Base-by-base conservation (phyloP, 441 rosid species). In the Gossypium trilobum region DNA sequence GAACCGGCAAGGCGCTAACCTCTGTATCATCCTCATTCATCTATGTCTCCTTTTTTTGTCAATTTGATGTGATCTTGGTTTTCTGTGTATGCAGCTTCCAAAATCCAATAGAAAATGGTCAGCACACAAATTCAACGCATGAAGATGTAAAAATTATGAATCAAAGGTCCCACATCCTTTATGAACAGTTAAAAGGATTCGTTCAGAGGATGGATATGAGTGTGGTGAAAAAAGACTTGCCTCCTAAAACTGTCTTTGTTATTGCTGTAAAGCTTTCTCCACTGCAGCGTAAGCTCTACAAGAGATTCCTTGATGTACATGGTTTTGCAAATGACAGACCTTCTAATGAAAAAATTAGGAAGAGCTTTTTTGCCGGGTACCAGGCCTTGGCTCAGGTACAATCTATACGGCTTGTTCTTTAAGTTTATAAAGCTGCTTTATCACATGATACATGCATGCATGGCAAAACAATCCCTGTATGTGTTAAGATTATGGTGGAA, bases 121-220 rank as follows among this genome's bases (percentile, higher is more conserved):
- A 95, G 79, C 98, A 93, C 82, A 91, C 97, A 74, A 95, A 95
- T 83, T 93, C 99, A 71, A 95, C 97, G 11, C 85, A 89, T 0
- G 88, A 85, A 82, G 99, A 95, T 78, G 99, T 95, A 48, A 95
- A 93, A 83, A 95, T 95, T 73, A 95, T 95, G 99, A 95, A 93
- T 80, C 97, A 91, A 82, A 89, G 99, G 81, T 95, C 98, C 63
- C 99, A 95, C 81, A 95, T 95, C 83, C 92, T 95, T 63, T 95
- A 93, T 76, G 97, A 93, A 77, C 91, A 95, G 67, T 80, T 95
- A 76, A 95, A 95, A 88, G 99, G 99, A 81, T 95, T 93, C 84
- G 98, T 93, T 73, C 99, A 95, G 80, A 90, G 99, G 80, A 93
- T 91, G 99, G 99, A 95, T 85, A 95, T 88, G 98, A 91, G 85